Evolutionary conservation across 495 filamentous ascomycete genomes (phyloP).

Genomic region (Xylaria intraflava): DNA sequence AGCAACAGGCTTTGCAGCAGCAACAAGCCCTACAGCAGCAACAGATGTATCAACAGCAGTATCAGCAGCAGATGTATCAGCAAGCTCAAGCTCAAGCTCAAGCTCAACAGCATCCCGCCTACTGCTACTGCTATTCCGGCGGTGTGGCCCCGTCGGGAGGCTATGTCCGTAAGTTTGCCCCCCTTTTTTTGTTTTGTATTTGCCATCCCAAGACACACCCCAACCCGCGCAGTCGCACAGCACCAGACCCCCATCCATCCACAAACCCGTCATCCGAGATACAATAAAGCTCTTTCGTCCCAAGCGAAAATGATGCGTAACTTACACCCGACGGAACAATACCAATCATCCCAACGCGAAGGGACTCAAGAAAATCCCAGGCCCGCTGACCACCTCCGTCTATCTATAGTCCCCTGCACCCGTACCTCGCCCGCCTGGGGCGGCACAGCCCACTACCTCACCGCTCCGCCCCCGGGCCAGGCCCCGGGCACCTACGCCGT

Average conservation of each 20-base stretch:
- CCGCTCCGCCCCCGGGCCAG: not conserved
- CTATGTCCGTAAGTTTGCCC: not conserved
- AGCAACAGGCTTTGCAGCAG: not conserved
- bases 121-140: conserved; percentile 1
- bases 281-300: too few species aligned
- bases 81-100: too few species aligned
- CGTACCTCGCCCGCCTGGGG: not conserved
- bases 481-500: conserved; percentile 1
- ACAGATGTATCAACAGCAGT: too few species aligned
- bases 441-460: conserved; percentile 3
- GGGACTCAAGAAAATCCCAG: not conserved
- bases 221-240: not conserved
- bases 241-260: not conserved
- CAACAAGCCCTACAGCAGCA: too few species aligned
- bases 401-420: not conserved
- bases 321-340: not conserved
- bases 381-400: not conserved
- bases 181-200: not conserved
- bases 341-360: not conserved
- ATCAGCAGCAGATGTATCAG: too few species aligned
- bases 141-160: not conserved
- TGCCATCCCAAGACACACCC: too few species aligned
- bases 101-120: too few species aligned
- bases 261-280: too few species aligned
- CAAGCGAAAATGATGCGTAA: too few species aligned